Conservation (phyloP, 2,329 filamentous ascomycete species). For the Cladosporium velox region DNA sequence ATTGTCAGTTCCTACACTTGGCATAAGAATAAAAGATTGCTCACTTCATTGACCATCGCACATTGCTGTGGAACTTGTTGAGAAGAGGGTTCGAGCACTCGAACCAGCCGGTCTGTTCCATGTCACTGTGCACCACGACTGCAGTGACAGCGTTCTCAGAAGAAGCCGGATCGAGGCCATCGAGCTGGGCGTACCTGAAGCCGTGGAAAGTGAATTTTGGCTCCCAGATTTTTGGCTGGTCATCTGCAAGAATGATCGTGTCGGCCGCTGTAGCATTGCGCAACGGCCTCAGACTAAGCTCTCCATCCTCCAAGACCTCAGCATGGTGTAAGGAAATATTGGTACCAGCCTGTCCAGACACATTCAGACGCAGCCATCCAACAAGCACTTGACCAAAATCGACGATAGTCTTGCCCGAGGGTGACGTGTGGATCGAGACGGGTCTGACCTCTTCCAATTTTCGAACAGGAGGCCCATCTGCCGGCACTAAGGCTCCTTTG, state of each 20-base stretch:
- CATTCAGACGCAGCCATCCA: constrained; percentile 48
- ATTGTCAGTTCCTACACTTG: not conserved
- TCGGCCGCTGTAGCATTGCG: constrained; percentile 49
- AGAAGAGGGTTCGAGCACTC: constrained; percentile 54
- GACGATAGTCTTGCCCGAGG: constrained; percentile 52
- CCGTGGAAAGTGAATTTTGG: constrained; percentile 57
- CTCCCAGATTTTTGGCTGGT: constrained; percentile 41
- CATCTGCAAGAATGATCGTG: constrained; percentile 39
- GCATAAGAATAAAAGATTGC: not conserved
- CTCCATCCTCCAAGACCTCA: constrained; percentile 56
- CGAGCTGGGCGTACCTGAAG: constrained; percentile 55
- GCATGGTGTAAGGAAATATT: constrained; percentile 54
- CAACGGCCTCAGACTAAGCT: constrained; percentile 48
- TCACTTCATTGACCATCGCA: constrained; percentile 56
- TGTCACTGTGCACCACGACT: constrained; percentile 55
- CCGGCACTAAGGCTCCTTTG: constrained; percentile 39
- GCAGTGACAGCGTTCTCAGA: constrained; percentile 35
- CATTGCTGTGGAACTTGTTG: constrained; percentile 58
- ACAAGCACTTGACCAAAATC: constrained; percentile 64
- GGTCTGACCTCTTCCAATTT: constrained; percentile 37
- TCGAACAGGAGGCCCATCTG: constrained; percentile 50
- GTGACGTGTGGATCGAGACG: constrained; percentile 35
- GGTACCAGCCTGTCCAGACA: constrained; percentile 42
- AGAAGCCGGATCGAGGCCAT: constrained; percentile 45
- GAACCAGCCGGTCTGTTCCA: constrained; percentile 54